Percentiles rank a stretch among this genome's conserved stretches.
Evolutionary conservation across 2,329 filamentous ascomycete genomes (phyloP).

Genomic region (Scytalidium sp.): DNA sequence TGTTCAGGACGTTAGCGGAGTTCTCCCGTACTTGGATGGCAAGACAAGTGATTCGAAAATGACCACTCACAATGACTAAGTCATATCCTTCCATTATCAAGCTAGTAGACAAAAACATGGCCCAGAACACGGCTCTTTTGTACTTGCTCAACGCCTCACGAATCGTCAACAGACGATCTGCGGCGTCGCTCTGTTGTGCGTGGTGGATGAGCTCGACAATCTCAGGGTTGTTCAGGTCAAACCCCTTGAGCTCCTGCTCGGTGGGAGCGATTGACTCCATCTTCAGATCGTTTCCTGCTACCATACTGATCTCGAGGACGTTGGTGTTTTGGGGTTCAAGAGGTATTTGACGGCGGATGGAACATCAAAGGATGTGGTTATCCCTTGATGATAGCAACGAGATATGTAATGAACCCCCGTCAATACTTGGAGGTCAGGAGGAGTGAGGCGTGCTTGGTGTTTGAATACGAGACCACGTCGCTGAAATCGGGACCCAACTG

Average conservation of each 20-base stretch:
- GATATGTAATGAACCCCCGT: too few species aligned
- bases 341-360: too few species aligned
- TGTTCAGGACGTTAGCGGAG: background rate
- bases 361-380: too few species aligned
- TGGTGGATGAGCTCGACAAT: slow-evolving; percentile 12
- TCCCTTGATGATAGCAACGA: too few species aligned
- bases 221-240: slow-evolving; percentile 9
- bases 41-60: background rate
- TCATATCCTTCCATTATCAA: slow-evolving; percentile 10
- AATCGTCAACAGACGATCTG: slow-evolving; percentile 9
- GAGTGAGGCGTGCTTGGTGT: too few species aligned
- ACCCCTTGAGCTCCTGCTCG: slow-evolving; percentile 10
- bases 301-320: too few species aligned
- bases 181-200: slow-evolving; percentile 11
- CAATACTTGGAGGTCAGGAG: too few species aligned
- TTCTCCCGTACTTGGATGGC: background rate
- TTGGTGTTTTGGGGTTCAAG: too few species aligned
- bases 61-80: slow-evolving; percentile 6
- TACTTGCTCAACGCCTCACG: slow-evolving; percentile 11
- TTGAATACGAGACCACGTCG: too few species aligned
- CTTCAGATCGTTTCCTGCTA: background rate
- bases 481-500: too few species aligned
- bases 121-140: slow-evolving; percentile 12
- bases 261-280: slow-evolving; percentile 12
- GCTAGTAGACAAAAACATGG: slow-evolving; percentile 11